A percentile compares a stretch with the other conserved stretches of the same genome.
These are phyloP conservation scores for Pezizomycotina sp. DNA, from an alignment of 2,329 filamentous ascomycete species.

Conservation along the genomic window DNA sequence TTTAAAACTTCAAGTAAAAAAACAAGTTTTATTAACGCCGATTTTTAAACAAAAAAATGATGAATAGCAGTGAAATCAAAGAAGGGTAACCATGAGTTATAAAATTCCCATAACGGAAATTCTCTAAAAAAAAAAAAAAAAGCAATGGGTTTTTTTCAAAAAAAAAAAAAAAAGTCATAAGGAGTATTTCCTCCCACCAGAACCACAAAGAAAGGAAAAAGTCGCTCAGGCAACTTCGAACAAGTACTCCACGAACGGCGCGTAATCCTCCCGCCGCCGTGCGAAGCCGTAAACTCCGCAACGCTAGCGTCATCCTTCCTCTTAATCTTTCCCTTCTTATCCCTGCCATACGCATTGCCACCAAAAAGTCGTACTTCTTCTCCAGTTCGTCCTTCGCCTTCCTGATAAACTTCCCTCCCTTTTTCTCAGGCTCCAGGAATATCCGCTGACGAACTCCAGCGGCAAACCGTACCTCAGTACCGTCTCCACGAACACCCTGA, in stretches of 20 bases:
- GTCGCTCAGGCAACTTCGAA: constrained; percentile 57
- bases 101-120: too few species aligned
- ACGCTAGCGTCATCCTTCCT: constrained; percentile 73
- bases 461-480: constrained; percentile 92
- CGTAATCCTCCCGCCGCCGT: constrained; percentile 65
- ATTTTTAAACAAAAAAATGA: too few species aligned
- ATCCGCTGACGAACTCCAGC: constrained; percentile 67
- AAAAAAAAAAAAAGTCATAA: too few species aligned
- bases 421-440: constrained; percentile 44
- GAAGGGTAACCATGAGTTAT: too few species aligned
- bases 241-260: constrained; percentile 92
- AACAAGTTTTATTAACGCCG: too few species aligned
- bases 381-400: constrained; percentile 70
- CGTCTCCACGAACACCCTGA: constrained; percentile 92
- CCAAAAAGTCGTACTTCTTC: constrained; percentile 72
- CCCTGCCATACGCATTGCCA: constrained; percentile 80
- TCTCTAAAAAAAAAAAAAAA: too few species aligned
- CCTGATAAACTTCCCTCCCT: constrained; percentile 51
- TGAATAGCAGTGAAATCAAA: too few species aligned
- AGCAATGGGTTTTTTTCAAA: too few species aligned
- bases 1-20: too few species aligned
- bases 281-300: constrained; percentile 69
- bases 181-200: too few species aligned
- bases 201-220: too few species aligned
- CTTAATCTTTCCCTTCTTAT: constrained; percentile 73